Evolutionary conservation across 805 yeast species (phyloP).

Genomic region (Torulaspora indica): DNA sequence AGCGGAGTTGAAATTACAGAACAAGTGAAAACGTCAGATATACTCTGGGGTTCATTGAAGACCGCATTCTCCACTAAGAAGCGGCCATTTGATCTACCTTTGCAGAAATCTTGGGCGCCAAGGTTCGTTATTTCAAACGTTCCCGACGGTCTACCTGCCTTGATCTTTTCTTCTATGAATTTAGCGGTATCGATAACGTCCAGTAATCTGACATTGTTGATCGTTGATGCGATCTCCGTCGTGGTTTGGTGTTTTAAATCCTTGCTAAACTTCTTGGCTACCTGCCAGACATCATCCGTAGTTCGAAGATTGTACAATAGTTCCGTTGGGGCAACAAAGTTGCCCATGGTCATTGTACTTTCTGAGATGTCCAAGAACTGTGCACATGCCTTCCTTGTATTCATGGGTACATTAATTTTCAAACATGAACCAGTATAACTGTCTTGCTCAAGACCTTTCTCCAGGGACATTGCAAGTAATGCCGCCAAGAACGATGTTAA

Average conservation of each 20-base stretch:
- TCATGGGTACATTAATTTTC: slow-evolving; percentile 25
- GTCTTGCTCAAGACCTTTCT: not conserved
- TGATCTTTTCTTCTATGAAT: slow-evolving; percentile 19
- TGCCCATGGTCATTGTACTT: slow-evolving; percentile 20
- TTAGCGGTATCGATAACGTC: slow-evolving; percentile 21
- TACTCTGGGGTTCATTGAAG: slow-evolving; percentile 31
- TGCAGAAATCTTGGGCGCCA: slow-evolving; percentile 23
- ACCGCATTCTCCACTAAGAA: slow-evolving; percentile 23
- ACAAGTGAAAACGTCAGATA: slow-evolving; percentile 24
- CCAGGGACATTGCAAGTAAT: slow-evolving; percentile 10
- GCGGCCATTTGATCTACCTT: slow-evolving; percentile 1
- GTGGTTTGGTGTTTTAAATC: slow-evolving; percentile 4
- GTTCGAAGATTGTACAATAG: slow-evolving; percentile 6
- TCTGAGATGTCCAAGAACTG: slow-evolving; percentile 8
- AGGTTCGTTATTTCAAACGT: slow-evolving; percentile 33
- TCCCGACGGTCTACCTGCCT: slow-evolving; percentile 19
- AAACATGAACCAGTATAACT: slow-evolving; percentile 12
- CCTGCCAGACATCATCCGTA: slow-evolving; percentile 15
- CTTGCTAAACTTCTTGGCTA: slow-evolving; percentile 15
- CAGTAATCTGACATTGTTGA: slow-evolving; percentile 22
- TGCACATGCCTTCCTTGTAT: slow-evolving; percentile 22
- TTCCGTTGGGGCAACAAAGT: slow-evolving; percentile 22
- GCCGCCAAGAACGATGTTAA: slow-evolving; percentile 25
- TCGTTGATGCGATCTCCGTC: slow-evolving; percentile 12
- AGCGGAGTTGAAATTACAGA: slow-evolving; percentile 22